Base-by-base conservation (phyloP, 108 stramenopile species). In the Discostella stelligeroides region DNA sequence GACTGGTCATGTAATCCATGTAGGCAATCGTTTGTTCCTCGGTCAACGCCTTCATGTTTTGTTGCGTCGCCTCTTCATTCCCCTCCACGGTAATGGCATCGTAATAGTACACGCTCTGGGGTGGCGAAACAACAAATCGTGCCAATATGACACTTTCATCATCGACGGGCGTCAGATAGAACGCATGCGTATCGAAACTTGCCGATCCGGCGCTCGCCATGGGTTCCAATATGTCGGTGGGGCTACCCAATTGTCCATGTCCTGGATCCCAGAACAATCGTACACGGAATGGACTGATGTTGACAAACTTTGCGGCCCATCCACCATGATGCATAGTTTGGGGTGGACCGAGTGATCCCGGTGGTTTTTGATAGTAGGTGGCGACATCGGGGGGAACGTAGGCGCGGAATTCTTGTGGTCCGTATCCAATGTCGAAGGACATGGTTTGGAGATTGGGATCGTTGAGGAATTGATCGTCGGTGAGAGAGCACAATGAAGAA, bases 381-480 rank as follows among this genome's bases (percentile, higher is more conserved):
- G 83, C 60, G 7, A 94, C 77, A 59, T 91, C 88, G 1, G 92
- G 92, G 57, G 84, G 78, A 30, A 93, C 88, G 75, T 93, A 93
- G 17, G 77, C 84, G 43, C 72, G 51, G 48, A 83, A 82, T 56
- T 76, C 68, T 64, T 79, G 68, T 18, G 65, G 47, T 47, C 79
- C 74, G 62, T 71, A 73, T 75, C 75, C 63, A 39, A 83, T 63
- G 50, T 77, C 71, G 48, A 72, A 77, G 7, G 11, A 28, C 70
- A 77, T 72, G 7, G 57, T 60, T 24, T 72, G 70, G 29, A 77
- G 34, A 23, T 62, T 55, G 21, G 76, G 76, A 28, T 77, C 70
- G 68, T 47, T 39, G 34, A 9, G 17, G 63, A 77, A 77, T n/a
- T 70, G 68, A 41, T 49, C n/a, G 62, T 70, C 68, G 47, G 68